Percentiles rank a stretch among this genome's conserved stretches.
Evolutionary conservation across 2,329 filamentous ascomycete species (phyloP).

Genomic region (Phyllosticta citribraziliensis): DNA sequence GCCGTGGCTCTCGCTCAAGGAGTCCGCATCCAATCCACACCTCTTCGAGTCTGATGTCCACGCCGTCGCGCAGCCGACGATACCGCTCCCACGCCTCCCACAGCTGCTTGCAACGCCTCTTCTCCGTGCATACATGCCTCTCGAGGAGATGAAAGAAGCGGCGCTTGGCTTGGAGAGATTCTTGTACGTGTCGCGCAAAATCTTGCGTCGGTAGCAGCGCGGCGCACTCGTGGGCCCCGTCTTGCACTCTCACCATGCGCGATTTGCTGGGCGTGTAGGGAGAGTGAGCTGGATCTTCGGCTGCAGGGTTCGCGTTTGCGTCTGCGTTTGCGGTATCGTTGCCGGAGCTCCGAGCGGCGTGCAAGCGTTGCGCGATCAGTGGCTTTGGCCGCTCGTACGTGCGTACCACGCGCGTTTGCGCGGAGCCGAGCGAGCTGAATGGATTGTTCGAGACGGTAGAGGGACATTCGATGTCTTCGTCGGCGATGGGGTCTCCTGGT

Average conservation of each 20-base stretch:
- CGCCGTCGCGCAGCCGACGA: conserved; percentile 40
- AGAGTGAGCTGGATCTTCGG: too few relatives aligned
- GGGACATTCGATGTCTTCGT: not conserved
- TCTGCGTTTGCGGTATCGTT: not conserved
- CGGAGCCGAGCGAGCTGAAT: not conserved
- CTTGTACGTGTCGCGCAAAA: not conserved
- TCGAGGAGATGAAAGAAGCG: not conserved
- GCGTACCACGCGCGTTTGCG: not conserved
- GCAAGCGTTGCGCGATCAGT: not conserved
- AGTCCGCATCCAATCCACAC: conserved; percentile 16
- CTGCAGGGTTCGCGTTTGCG: not conserved
- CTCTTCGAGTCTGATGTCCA: not conserved
- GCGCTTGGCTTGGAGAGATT: not conserved
- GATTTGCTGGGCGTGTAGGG: not conserved
- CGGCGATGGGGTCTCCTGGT: not conserved
- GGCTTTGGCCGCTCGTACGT: not conserved
- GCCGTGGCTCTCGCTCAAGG: conserved; percentile 9
- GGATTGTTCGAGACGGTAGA: not conserved
- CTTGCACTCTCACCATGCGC: not conserved
- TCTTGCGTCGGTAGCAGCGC: not conserved
- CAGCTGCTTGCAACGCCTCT: not conserved
- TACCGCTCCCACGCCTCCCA: conserved; percentile 34
- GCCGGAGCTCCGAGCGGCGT: not conserved
- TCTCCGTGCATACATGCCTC: not conserved
- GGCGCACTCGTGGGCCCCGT: not conserved